Evolutionary conservation across 495 filamentous ascomycete genomes (phyloP), one percentile per base, ranked within the genome.

Genomic region (Penicillium argentinense): DNA sequence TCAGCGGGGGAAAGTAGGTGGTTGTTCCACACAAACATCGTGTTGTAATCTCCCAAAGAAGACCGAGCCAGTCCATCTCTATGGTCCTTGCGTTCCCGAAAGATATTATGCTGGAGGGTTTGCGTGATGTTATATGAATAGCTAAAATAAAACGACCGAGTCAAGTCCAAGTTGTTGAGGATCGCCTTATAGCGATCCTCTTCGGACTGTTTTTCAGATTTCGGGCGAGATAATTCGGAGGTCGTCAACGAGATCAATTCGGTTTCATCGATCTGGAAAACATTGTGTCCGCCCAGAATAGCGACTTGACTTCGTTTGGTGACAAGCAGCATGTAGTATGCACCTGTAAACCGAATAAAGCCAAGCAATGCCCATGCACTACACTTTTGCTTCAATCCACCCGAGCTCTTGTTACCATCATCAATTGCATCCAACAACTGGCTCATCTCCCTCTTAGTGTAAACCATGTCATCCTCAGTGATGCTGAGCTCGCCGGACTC

Each of bases 1-100:
- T 77, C 69, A 1, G 86, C 91, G 1, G 92, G 92, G 42, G 81
- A 71, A 22, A 98, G 79, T 8, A 98, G 77, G 66, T 97, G 87
- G 51, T 87, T 80, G 47, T 98, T 98, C 93, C 93, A 98, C 12
- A 97, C 85, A 60, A 97, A 97, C 93, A 98, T 98, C 17, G 85
- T 81, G 51, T 97, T 95, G 61, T 86, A 84, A 56, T 95, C 84
- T 19, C 80, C 76, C 7, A 77, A 73, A 21, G 74, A 71, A 3
- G 76, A 69, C 37, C 77, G 77, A 1, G 77, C 69, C 11, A 72
- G 63, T n/a, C 85, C 90, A 51, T 83, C 72, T 21, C 77, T 62
- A 37, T 95, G 62, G 13, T 80, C 78, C 26, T 81, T 74, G 37
- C 93, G 78, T 67, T 96, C 89, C 29, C 84, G 79, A 41, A 84